Evolutionary conservation across 129 eudicot species (phyloP).

Genomic region (Gnaphalium uliginosum): DNA sequence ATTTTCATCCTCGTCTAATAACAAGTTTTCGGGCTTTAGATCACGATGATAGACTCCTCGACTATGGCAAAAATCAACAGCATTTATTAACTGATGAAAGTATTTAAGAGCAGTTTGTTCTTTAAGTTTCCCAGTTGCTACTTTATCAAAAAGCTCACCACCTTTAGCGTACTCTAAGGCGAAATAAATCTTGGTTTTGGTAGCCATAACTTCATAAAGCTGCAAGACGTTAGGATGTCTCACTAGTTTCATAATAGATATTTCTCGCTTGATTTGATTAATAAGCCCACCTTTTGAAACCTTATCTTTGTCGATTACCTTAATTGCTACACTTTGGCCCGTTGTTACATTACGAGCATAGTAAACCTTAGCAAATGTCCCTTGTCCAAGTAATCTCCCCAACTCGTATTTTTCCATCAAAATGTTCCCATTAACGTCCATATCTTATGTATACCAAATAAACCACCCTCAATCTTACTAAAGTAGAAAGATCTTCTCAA

Average conservation of each 20-base stretch:
- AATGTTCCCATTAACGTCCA: slow-evolving; percentile 49
- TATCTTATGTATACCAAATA: slow-evolving; percentile 21
- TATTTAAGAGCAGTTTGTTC: slow-evolving; percentile 70
- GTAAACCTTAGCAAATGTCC: slow-evolving; percentile 87
- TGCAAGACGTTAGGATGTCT: slow-evolving; percentile 78
- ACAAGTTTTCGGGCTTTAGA: slow-evolving; percentile 79
- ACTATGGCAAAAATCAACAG: slow-evolving; percentile 87
- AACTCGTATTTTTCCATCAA: slow-evolving; percentile 78
- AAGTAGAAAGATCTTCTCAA: background rate
- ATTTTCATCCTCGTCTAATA: slow-evolving; percentile 77
- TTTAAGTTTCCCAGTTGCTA: slow-evolving; percentile 73
- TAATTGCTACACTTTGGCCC: slow-evolving; percentile 79
- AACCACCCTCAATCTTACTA: slow-evolving; percentile 6
- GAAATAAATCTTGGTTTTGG: slow-evolving; percentile 74
- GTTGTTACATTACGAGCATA: slow-evolving; percentile 55
- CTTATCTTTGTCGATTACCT: slow-evolving; percentile 80
- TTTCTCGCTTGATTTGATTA: slow-evolving; percentile 80
- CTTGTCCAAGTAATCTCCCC: slow-evolving; percentile 86
- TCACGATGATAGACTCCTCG: slow-evolving; percentile 93
- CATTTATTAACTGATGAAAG: slow-evolving; percentile 67
- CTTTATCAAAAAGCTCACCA: slow-evolving; percentile 84
- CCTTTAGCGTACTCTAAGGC: slow-evolving; percentile 81
- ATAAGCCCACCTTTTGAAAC: slow-evolving; percentile 59
- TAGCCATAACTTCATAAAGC: slow-evolving; percentile 90
- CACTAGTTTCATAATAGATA: slow-evolving; percentile 73